Percentiles rank a stretch among this genome's conserved stretches.
These are phyloP conservation scores for Decorospora gaudefroyi DNA, from an alignment of 2,329 filamentous ascomycete species.

Conservation along the genomic window DNA sequence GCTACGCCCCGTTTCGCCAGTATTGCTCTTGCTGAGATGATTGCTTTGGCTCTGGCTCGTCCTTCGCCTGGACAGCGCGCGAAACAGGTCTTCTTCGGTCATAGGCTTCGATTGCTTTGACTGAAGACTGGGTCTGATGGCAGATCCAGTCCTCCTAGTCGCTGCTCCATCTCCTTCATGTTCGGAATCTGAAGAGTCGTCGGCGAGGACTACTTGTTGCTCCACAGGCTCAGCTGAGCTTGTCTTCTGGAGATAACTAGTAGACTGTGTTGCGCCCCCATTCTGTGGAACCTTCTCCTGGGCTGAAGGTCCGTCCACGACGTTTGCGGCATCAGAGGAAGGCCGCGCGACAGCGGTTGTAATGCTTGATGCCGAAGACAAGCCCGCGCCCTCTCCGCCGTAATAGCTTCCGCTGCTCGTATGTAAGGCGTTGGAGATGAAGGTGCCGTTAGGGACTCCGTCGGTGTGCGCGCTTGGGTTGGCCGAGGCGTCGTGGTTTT, in stretches of 20 bases:
- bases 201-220: constrained; percentile 21
- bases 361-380: constrained; percentile 18
- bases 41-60: constrained; percentile 42
- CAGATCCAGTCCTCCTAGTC: constrained; percentile 24
- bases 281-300: background rate
- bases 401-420: constrained; percentile 22
- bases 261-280: background rate
- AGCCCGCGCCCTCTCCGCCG: constrained; percentile 11
- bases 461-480: constrained; percentile 2
- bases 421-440: constrained; percentile 30
- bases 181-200: constrained; percentile 29
- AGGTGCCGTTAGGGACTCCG: constrained; percentile 7
- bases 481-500: constrained; percentile 7
- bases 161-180: constrained; percentile 26
- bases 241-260: constrained; percentile 1
- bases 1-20: constrained; percentile 28
- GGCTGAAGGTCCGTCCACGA: background rate
- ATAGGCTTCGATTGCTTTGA: constrained; percentile 35
- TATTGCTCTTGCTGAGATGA: constrained; percentile 31
- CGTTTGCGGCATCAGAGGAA: constrained; percentile 3
- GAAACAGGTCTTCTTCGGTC: constrained; percentile 60
- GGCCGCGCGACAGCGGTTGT: constrained; percentile 14
- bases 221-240: constrained; percentile 12
- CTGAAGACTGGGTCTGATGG: constrained; percentile 27
- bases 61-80: constrained; percentile 56